Base-by-base conservation (phyloP, 495 filamentous ascomycete genomes). In the Clohesyomyces aquaticus region DNA sequence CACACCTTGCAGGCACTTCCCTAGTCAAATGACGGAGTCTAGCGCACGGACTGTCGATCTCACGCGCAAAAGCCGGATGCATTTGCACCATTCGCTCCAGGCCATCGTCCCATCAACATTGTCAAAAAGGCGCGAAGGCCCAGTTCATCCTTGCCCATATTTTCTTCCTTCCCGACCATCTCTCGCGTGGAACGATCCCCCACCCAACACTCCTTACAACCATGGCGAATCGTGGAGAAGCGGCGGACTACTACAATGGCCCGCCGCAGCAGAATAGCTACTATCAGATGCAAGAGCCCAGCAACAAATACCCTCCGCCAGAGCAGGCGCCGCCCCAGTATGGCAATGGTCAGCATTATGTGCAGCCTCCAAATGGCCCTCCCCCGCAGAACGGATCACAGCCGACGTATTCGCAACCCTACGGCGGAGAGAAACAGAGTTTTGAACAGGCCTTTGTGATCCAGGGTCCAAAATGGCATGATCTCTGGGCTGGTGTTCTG, bases 381-480 rank as follows among this genome's bases (percentile, higher is more conserved):
- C 42, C 25, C 1, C n/a, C 22, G 12, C 56, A 59, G 28, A 38
- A 61, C 26, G 57, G 42, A 14, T 6, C 32, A 6, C 32, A 38
- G 32, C 32, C 32, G 32, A 6, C 32, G 32, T 62, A 57, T 26
- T 21, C n/a, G 8, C 35, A 41, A n/a, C 45, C 25, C 18, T 35
- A 52, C 45, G 57, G 61, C 48, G 56, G 56, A 14, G 71, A 73
- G 57, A 81, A 90, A 69, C 78, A 79, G 12, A 81, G 78, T 16
- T 97, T 93, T 67, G 86, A 93, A 16, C 82, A 96, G 70, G 82
- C 83, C 0, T 96, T 96, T 77, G 85, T 84, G 73, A 71, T 96
- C 38, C 82, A 90, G 57, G 85, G 85, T 59, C 92, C 92, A 12
- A 95, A 94, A 70, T 96, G 81, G 73, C 89, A 96, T 68, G 93